These are phyloP conservation scores for Verbena officinalis DNA, from an alignment of 257 asterid species.

Conservation along the genomic window DNA sequence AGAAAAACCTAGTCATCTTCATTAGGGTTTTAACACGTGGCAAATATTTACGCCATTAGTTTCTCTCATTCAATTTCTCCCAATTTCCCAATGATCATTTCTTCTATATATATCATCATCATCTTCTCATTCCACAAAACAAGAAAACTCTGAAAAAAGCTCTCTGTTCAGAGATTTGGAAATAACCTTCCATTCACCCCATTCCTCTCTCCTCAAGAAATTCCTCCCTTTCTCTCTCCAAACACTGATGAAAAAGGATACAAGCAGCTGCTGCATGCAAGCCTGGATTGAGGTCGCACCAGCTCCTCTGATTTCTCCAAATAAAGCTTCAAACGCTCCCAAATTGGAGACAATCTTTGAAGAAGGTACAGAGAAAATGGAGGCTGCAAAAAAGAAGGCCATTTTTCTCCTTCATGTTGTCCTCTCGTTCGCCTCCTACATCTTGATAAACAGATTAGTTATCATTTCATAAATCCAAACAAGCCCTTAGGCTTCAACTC, in stretches of 20 bases:
- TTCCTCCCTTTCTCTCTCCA: not conserved
- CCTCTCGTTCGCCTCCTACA: constrained; percentile 31
- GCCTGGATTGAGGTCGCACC: constrained; percentile 42
- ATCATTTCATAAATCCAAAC: constrained; percentile 1
- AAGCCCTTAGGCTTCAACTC: not conserved
- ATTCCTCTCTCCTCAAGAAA: too few relatives aligned
- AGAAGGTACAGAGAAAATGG: constrained; percentile 32
- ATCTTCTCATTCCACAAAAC: too few relatives aligned
- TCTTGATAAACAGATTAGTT: constrained; percentile 18
- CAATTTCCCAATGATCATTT: too few relatives aligned
- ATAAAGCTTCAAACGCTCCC: constrained; percentile 38
- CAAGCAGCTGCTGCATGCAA: too few relatives aligned
- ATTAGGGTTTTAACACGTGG: too few relatives aligned
- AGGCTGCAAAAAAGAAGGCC: constrained; percentile 6
- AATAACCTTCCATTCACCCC: too few relatives aligned
- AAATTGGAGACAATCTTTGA: constrained; percentile 40
- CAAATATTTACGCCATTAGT: too few relatives aligned
- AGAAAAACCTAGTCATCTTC: too few relatives aligned
- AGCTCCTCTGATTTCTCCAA: constrained; percentile 32
- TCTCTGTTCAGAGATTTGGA: too few relatives aligned
- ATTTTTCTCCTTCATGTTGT: constrained; percentile 29
- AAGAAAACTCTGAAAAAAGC: too few relatives aligned
- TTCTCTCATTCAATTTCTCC: too few relatives aligned
- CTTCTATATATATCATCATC: too few relatives aligned
- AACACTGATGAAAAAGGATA: constrained; percentile 16